A percentile compares a stretch with the other conserved stretches of the same genome.
phyloP scores from a whole-genome alignment of 805 yeast species.

The Saturnispora zaruensis region DNA sequence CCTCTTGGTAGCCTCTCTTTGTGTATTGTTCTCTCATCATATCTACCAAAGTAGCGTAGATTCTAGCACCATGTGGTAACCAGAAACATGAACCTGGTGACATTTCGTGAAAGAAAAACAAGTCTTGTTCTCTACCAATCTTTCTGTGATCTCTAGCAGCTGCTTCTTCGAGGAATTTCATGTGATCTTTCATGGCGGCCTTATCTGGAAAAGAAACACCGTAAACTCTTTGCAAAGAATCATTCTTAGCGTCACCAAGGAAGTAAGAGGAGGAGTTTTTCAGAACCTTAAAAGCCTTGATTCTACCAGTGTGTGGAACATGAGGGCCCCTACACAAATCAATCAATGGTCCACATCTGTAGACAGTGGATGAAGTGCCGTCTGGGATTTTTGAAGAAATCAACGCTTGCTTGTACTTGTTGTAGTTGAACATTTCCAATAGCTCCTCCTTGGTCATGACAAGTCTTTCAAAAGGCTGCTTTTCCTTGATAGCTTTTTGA shows the following conservation, averaged over 20 bases:
- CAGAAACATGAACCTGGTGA: slow-evolving; percentile 98
- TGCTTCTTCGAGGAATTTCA: slow-evolving; percentile 93
- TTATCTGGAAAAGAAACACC: slow-evolving; percentile 99
- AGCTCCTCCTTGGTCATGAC: slow-evolving; percentile 87
- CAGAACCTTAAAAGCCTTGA: slow-evolving; percentile 86
- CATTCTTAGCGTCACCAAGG: slow-evolving; percentile 86
- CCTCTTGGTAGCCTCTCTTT: slow-evolving; percentile 95
- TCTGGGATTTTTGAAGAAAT: slow-evolving; percentile 88
- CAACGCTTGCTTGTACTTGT: slow-evolving; percentile 87
- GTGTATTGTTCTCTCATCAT: slow-evolving; percentile 77
- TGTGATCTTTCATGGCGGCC: slow-evolving; percentile 87
- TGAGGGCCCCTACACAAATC: slow-evolving; percentile 98
- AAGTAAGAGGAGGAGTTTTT: slow-evolving; percentile 96
- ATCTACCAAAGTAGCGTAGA: slow-evolving; percentile 79
- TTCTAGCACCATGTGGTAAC: slow-evolving; percentile 98
- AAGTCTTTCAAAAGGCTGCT: slow-evolving; percentile 90
- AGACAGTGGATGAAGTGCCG: slow-evolving; percentile 91
- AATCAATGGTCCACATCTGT: slow-evolving; percentile 95
- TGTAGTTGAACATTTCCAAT: slow-evolving; percentile 88
- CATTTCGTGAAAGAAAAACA: slow-evolving; percentile 91
- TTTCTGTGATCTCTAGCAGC: slow-evolving; percentile 93
- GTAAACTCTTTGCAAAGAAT: slow-evolving; percentile 92
- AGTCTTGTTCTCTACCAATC: slow-evolving; percentile 93
- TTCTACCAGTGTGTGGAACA: slow-evolving; percentile 93
- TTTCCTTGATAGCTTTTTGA: slow-evolving; percentile 84